Evolutionary conservation across 768 basidiomycete species (phyloP).

Genomic region (Tricholoma furcatifolium): DNA sequence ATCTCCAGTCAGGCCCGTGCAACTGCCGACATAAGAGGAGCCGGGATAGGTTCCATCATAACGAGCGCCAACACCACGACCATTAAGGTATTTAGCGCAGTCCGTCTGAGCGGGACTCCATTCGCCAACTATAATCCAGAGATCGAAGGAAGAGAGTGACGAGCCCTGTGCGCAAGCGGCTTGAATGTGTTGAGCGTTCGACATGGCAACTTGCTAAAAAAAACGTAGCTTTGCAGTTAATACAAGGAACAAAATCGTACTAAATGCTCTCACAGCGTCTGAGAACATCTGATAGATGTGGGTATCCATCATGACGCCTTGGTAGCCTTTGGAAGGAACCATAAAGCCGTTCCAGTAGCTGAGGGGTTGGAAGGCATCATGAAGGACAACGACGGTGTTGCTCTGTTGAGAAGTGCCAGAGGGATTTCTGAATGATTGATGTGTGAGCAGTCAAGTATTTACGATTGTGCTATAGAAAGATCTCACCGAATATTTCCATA

Average conservation of each 20-base stretch:
- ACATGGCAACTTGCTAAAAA: constrained; percentile 43
- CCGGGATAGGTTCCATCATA: constrained; percentile 66
- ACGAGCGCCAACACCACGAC: constrained; percentile 68
- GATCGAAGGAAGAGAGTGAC: constrained; percentile 48
- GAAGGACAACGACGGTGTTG: constrained; percentile 65
- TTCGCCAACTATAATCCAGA: constrained; percentile 88
- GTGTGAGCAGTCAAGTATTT: constrained; percentile 1
- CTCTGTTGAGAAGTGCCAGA: constrained; percentile 44
- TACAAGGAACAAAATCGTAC: background rate
- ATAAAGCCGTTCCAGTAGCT: constrained; percentile 69
- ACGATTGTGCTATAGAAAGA: background rate
- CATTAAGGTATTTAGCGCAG: constrained; percentile 82
- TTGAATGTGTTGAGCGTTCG: constrained; percentile 54
- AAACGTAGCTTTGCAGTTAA: background rate
- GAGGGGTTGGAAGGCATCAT: constrained; percentile 79
- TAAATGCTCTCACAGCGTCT: constrained; percentile 38
- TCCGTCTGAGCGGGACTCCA: constrained; percentile 81
- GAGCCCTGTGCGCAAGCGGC: constrained; percentile 51
- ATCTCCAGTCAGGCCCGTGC: constrained; percentile 70
- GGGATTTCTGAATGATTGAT: constrained; percentile 28
- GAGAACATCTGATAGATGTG: constrained; percentile 81
- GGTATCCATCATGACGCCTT: constrained; percentile 78
- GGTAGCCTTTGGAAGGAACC: constrained; percentile 40
- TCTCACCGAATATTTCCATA: constrained; percentile 69
- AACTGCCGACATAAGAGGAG: constrained; percentile 70